Evolutionary conservation across 225 moss, liverwort and hornwort genomes (phyloP).

Genomic region (Pleurozium schreberi): DNA sequence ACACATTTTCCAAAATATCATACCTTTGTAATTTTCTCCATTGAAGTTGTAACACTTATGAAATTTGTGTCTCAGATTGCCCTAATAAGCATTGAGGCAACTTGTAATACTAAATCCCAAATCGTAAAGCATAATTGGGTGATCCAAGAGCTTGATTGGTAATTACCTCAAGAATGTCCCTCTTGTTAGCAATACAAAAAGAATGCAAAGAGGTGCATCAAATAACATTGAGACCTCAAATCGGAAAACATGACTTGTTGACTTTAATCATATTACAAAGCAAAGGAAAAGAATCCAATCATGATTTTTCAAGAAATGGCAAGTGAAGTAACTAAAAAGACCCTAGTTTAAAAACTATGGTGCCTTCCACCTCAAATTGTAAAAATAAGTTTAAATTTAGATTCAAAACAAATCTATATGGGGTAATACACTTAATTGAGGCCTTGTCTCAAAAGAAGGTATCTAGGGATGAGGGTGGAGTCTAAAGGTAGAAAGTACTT

Average conservation of each 20-base stretch:
- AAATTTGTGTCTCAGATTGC: not conserved
- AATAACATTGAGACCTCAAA: too few relatives aligned
- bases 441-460: not conserved
- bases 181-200: accelerated
- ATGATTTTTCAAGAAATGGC: not conserved
- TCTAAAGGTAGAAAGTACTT: accelerated
- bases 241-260: accelerated
- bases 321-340: not conserved
- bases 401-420: not conserved
- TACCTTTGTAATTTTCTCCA: not conserved
- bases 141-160: not conserved
- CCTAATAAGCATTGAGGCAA: not conserved
- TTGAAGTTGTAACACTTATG: not conserved
- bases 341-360: not conserved
- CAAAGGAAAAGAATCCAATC: not conserved
- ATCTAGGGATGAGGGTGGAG: not conserved
- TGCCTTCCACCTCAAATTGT: not conserved
- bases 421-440: not conserved
- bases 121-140: accelerated
- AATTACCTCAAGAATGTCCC: not conserved
- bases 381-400: not conserved
- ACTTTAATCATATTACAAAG: not conserved
- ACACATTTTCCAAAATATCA: accelerated
- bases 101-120: not conserved
- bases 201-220: not conserved